These are phyloP conservation scores for Bryoerythrophyllum caledonicum DNA, from an alignment of 225 moss, liverwort and hornwort species.

Conservation along the genomic window DNA sequence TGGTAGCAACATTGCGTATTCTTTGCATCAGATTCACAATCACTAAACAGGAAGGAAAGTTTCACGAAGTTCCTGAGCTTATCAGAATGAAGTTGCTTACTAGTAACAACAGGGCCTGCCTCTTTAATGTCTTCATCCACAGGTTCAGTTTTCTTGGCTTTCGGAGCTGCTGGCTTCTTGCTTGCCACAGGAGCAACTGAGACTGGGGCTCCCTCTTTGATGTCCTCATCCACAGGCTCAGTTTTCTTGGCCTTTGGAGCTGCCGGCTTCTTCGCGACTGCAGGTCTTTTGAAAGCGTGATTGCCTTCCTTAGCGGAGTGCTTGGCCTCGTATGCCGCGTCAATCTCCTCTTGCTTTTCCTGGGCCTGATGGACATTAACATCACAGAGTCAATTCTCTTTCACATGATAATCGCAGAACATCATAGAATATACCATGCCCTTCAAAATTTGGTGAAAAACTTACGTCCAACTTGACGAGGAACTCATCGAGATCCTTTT, in stretches of 20 bases:
- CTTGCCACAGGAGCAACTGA: conserved; percentile 27
- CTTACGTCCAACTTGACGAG: conserved; percentile 62
- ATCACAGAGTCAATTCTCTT: not conserved
- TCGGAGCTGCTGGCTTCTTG: conserved; percentile 52
- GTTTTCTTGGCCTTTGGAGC: conserved; percentile 57
- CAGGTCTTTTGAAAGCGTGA: conserved; percentile 62
- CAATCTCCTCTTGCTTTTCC: conserved; percentile 76
- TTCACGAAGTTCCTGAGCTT: too few species aligned
- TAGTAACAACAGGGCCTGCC: conserved; percentile 25
- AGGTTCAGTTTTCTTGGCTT: conserved; percentile 51
- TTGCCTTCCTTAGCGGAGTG: conserved; percentile 84
- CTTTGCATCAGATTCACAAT: not conserved
- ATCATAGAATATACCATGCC: not conserved
- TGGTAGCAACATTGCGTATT: not conserved
- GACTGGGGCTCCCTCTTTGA: conserved; percentile 11
- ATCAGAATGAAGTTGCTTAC: conserved; percentile 20
- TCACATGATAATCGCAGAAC: too few species aligned
- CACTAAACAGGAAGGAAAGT: not conserved
- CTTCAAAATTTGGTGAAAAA: not conserved
- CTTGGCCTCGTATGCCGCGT: conserved; percentile 73
- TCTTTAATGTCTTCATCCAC: conserved; percentile 23
- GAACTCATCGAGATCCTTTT: conserved; percentile 73
- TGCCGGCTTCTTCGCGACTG: conserved; percentile 36
- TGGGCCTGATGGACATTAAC: conserved; percentile 44
- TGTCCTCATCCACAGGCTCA: conserved; percentile 27